Percentiles rank a stretch among this genome's conserved stretches.
phyloP scores from a whole-genome alignment of 1,284 basidiomycete species.

The Mycena citricolor region DNA sequence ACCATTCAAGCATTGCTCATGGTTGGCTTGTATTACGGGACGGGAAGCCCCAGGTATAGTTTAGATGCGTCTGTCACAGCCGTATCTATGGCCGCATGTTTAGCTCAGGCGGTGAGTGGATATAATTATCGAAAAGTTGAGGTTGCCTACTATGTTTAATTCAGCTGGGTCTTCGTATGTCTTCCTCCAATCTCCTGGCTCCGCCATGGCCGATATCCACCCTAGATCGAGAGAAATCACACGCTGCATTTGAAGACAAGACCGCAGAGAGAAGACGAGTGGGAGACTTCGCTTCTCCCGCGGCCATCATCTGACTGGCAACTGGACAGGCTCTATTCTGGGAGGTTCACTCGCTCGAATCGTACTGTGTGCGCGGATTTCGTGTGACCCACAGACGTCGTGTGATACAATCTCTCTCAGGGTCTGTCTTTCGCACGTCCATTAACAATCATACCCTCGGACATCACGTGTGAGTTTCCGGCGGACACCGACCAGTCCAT shows the following conservation, averaged over 20 bases:
- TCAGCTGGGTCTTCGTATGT: slow-evolving; percentile 14
- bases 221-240: slow-evolving; percentile 8
- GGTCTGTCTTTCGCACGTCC: slow-evolving; percentile 39
- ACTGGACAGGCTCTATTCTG: slow-evolving; percentile 18
- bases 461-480: slow-evolving; percentile 38
- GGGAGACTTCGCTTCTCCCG: not conserved
- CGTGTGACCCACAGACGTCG: not conserved
- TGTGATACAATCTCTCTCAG: no score
- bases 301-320: not conserved
- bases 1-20: slow-evolving; percentile 11
- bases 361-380: slow-evolving; percentile 10
- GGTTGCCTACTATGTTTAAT: no score
- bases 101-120: slow-evolving; percentile 6
- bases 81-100: not conserved
- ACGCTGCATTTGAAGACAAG: slow-evolving; percentile 1
- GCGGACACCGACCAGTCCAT: slow-evolving; percentile 26
- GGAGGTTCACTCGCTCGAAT: slow-evolving; percentile 20
- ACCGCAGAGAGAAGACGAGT: slow-evolving; percentile 9
- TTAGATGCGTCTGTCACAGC: slow-evolving; percentile 5
- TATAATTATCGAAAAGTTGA: no score
- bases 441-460: slow-evolving; percentile 37
- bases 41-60: slow-evolving; percentile 7
- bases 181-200: not conserved
- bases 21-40: slow-evolving; percentile 10
- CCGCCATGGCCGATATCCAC: not conserved